These are phyloP conservation scores for Eutrema yunnanense DNA, from an alignment of 345 rosid species.

Conservation along the genomic window DNA sequence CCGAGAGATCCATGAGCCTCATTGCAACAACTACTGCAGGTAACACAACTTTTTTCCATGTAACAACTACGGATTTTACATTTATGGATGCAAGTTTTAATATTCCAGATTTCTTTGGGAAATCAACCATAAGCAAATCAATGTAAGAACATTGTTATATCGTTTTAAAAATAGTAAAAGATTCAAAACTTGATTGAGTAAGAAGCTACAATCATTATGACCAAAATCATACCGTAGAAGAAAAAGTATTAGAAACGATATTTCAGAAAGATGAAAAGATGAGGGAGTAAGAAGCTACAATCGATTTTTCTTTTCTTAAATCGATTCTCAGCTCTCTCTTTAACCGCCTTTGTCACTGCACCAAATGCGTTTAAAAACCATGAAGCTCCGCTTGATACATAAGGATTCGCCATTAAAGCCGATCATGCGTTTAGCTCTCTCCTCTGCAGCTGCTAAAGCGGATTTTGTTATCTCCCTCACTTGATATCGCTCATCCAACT, in stretches of 20 bases:
- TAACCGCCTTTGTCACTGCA: constrained; percentile 80
- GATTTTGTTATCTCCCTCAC: constrained; percentile 90
- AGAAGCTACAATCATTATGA: neutral
- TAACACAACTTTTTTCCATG: constrained; percentile 35
- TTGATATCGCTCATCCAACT: constrained; percentile 82
- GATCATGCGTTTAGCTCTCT: constrained; percentile 75
- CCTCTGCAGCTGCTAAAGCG: constrained; percentile 79
- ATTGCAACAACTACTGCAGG: constrained; percentile 91
- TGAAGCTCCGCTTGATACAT: constrained; percentile 64
- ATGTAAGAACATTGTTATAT: no score
- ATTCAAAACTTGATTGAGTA: no score
- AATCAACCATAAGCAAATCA: no score
- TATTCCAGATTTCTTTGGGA: no score
- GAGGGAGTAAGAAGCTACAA: neutral
- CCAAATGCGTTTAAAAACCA: constrained; percentile 84
- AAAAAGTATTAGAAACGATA: neutral
- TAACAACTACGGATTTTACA: no score
- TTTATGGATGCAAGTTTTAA: no score
- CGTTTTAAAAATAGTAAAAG: no score
- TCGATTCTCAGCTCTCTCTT: constrained; percentile 57
- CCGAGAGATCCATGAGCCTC: constrained; percentile 91
- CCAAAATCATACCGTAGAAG: neutral
- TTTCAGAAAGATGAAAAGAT: neutral
- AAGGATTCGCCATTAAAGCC: constrained; percentile 83
- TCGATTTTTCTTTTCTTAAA: no score